Percentiles rank a stretch among this genome's conserved stretches.
phyloP scores from a whole-genome alignment of 2,329 filamentous ascomycete genomes.

The Diaporthe sp. region DNA sequence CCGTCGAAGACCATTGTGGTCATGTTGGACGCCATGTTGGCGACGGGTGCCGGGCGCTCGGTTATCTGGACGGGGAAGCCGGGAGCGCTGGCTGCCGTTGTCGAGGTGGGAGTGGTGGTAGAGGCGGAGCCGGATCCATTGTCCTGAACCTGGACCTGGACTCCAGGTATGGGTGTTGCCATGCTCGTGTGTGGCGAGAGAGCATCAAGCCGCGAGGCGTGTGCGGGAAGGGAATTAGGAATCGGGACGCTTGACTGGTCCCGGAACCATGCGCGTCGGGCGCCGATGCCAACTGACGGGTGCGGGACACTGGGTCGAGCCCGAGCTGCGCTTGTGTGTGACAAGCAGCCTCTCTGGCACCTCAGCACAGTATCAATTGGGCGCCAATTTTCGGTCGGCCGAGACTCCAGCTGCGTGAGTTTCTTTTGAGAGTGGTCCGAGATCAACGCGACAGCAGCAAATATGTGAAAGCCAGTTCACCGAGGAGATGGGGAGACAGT shows the following conservation, averaged over 20 bases:
- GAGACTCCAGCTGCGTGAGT: neutral
- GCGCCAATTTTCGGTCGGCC: neutral
- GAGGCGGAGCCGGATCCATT: slow-evolving; percentile 36
- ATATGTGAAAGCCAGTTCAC: neutral
- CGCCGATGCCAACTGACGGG: slow-evolving; percentile 14
- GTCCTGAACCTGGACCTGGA: slow-evolving; percentile 32
- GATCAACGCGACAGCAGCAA: neutral
- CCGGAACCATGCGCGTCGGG: slow-evolving; percentile 26
- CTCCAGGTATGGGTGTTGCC: slow-evolving; percentile 36
- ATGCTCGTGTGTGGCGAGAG: slow-evolving; percentile 27
- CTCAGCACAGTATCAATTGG: slow-evolving; percentile 13
- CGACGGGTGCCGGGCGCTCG: slow-evolving; percentile 35
- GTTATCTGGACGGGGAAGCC: slow-evolving; percentile 29
- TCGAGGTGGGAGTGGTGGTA: slow-evolving; percentile 32
- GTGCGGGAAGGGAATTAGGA: neutral
- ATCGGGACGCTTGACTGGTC: neutral
- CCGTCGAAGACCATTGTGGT: slow-evolving; percentile 41
- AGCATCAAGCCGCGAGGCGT: slow-evolving; percentile 33
- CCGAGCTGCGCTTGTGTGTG: slow-evolving; percentile 9
- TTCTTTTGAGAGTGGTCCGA: neutral
- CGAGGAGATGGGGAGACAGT: neutral
- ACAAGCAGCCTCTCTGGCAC: neutral
- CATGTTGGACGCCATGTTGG: slow-evolving; percentile 39
- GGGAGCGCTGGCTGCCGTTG: slow-evolving; percentile 10
- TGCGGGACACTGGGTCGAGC: slow-evolving; percentile 7